These are phyloP conservation scores for Pythium chondricola DNA, from an alignment of 352 stramenopile genomes.

Conservation along the genomic window DNA sequence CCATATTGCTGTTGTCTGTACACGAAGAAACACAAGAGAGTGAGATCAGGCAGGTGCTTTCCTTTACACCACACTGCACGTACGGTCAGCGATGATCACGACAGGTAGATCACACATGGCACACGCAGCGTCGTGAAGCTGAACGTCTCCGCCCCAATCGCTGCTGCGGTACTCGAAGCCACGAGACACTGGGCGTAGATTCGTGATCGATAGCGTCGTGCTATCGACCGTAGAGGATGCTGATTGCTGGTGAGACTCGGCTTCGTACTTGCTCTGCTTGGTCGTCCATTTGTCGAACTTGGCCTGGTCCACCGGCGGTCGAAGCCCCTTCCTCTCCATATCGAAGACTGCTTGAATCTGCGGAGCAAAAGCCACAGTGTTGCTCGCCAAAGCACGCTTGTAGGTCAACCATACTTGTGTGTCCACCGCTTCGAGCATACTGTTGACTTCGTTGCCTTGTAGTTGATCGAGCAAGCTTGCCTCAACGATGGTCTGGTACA, in stretches of 20 bases:
- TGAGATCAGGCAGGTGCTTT: no score
- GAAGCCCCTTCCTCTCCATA: constrained; percentile 45
- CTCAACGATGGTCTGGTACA: constrained; percentile 79
- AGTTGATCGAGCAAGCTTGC: constrained; percentile 57
- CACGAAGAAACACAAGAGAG: background rate
- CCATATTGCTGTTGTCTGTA: constrained; percentile 69
- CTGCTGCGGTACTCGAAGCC: constrained; percentile 81
- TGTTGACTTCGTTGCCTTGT: constrained; percentile 55
- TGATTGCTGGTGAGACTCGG: constrained; percentile 11
- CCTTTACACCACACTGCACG: background rate
- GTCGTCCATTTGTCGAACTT: constrained; percentile 47
- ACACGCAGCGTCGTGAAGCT: constrained; percentile 78
- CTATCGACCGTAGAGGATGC: background rate
- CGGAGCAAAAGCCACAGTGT: constrained; percentile 55
- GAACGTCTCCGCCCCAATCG: constrained; percentile 83
- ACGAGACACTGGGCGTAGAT: constrained; percentile 10
- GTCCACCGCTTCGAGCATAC: constrained; percentile 77
- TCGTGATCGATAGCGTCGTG: background rate
- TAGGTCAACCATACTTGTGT: constrained; percentile 78
- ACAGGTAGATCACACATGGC: constrained; percentile 68
- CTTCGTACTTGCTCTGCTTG: constrained; percentile 55
- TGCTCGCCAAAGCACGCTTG: constrained; percentile 46
- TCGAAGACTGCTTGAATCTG: constrained; percentile 65
- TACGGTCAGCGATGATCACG: constrained; percentile 76
- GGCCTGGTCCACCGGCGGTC: constrained; percentile 31